Percentiles rank a stretch among this genome's conserved stretches.
Evolutionary conservation across 2,329 filamentous ascomycete species (phyloP).

Genomic region (Zymoseptoria crescenta): DNA sequence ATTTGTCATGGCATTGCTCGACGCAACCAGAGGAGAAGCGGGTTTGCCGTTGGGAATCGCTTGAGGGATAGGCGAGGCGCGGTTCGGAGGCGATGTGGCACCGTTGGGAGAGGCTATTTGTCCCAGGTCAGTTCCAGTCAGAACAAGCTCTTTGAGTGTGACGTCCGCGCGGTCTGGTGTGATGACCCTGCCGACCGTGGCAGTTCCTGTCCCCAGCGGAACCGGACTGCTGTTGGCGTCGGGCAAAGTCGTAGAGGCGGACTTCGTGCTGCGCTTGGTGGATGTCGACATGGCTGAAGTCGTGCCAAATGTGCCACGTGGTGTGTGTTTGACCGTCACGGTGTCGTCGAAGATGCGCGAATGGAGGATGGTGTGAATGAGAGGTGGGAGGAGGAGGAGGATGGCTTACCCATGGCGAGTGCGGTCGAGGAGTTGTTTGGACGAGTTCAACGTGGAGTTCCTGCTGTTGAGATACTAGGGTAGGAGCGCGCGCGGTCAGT

Average conservation of each 20-base stretch:
- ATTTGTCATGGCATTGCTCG: constrained; percentile 49
- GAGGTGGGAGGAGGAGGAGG: constrained; percentile 13
- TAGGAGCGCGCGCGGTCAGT: constrained; percentile 16
- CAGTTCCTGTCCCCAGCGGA: constrained; percentile 13
- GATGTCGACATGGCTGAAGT: constrained; percentile 15
- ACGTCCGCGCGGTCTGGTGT: constrained; percentile 19
- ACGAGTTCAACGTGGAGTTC: constrained; percentile 16
- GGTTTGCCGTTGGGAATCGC: constrained; percentile 43
- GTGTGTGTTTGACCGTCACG: constrained; percentile 8
- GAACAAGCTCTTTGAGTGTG: constrained; percentile 10
- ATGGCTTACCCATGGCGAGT: constrained; percentile 30
- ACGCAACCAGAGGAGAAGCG: constrained; percentile 49
- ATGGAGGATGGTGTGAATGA: constrained; percentile 13
- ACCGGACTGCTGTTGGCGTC: constrained; percentile 10
- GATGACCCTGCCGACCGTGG: constrained; percentile 15
- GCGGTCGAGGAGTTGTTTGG: constrained; percentile 19
- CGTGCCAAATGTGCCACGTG: constrained; percentile 12
- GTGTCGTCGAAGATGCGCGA: constrained; percentile 8
- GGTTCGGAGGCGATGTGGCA: constrained; percentile 35
- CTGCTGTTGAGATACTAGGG: constrained; percentile 19
- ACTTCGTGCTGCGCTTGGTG: constrained; percentile 11
- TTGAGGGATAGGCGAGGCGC: constrained; percentile 40
- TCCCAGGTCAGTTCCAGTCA: constrained; percentile 15
- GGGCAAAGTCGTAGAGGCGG: constrained; percentile 5
- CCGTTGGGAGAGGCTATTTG: constrained; percentile 39